Evolutionary conservation across 202 grass and related monocot species (phyloP).

Genomic region (Panicum hallii): DNA sequence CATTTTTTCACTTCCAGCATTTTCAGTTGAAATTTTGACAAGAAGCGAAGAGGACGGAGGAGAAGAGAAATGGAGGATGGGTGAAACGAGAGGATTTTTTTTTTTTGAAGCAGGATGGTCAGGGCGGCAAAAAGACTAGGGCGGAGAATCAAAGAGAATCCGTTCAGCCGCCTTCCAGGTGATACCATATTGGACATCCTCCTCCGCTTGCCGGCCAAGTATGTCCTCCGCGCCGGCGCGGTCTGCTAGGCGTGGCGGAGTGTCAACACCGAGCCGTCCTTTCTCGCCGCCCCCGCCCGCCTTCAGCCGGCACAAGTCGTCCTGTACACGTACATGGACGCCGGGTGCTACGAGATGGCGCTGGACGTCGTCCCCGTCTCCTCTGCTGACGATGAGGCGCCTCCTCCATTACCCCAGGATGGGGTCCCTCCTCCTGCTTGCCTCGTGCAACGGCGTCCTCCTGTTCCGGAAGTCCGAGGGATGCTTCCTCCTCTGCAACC

Average conservation of each 20-base stretch:
- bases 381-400: neutral
- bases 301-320: neutral
- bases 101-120: neutral
- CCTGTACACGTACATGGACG: neutral
- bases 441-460: constrained; percentile 19
- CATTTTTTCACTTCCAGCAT: too few relatives aligned
- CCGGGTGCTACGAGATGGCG: neutral
- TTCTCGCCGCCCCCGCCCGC: neutral
- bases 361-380: neutral
- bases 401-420: neutral
- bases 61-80: too few relatives aligned
- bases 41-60: too few relatives aligned
- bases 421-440: neutral
- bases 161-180: neutral
- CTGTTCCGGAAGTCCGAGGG: neutral
- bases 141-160: neutral
- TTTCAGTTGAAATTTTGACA: too few relatives aligned
- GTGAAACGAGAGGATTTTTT: too few relatives aligned
- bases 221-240: neutral
- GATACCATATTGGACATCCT: constrained; percentile 13
- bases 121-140: neutral
- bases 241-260: neutral
- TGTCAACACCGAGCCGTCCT: neutral
- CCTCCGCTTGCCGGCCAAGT: neutral
- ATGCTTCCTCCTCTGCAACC: neutral